Base-by-base conservation (phyloP, 495 filamentous ascomycete genomes). In the Xylaria nigripes region DNA sequence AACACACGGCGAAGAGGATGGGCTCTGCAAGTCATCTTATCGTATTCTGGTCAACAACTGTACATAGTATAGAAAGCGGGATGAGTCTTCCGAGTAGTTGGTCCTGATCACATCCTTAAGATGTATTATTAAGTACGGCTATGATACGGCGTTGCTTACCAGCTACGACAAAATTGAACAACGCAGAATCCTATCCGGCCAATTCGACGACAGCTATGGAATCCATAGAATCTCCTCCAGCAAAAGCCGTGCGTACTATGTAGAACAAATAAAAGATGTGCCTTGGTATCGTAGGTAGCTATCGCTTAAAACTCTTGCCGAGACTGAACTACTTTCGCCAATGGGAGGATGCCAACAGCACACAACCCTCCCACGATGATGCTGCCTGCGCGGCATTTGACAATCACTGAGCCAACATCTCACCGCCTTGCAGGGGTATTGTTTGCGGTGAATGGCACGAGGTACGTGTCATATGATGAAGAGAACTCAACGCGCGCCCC, bases 301-400 rank as follows among this genome's bases (percentile, higher is more conserved):
- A 19, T n/a, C n/a, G n/a, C n/a, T n/a, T n/a, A n/a, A n/a, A n/a
- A n/a, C n/a, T n/a, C n/a, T n/a, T n/a, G n/a, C 7, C 13, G 38
- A 36, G 41, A 23, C 29, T 1, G 8, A 2, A 16, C 22, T n/a
- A 27, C 45, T 40, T 34, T 36, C 21, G 21, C 53, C 53, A 55
- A 55, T 55, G 30, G 18, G 46, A 27, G 46, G 23, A 23, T 55
- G 53, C 53, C 53, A 55, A 12, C 53, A 55, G 46, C 48, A 45
- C 19, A 48, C 18, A 34, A 38, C 9, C n/a, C 25, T 21, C 29
- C 9, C n/a, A 36, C 23, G 32, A 48, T 30, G 32, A 47, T 34
- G 51, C 18, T 18, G 22, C 48, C 34, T 34, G 30, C 44, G n/a
- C 44, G 34, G 41, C 50, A 36, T n/a, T 40, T 41, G 21, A 13